A percentile compares a stretch with the other conserved stretches of the same genome.
phyloP scores from a whole-genome alignment of 2,329 filamentous ascomycete species.

The Aspergillus cejpii region DNA sequence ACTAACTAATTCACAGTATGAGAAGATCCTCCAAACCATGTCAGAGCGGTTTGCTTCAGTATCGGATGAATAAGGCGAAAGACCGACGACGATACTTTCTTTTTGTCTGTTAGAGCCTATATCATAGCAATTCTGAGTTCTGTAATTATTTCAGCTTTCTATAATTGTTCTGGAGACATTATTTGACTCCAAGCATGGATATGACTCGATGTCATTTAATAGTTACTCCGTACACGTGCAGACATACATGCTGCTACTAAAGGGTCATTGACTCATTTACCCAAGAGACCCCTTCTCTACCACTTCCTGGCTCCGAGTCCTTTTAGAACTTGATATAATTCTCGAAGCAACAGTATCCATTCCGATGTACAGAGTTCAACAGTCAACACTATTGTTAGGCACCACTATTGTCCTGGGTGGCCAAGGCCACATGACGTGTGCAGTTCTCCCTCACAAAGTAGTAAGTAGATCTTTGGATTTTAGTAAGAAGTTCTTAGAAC shows the following conservation, averaged over 20 bases:
- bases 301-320: too few relatives aligned
- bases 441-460: not conserved
- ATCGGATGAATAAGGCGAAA: constrained; percentile 68
- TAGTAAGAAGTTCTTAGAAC: too few relatives aligned
- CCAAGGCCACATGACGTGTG: constrained; percentile 17
- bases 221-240: too few relatives aligned
- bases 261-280: too few relatives aligned
- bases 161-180: constrained; percentile 2
- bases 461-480: not conserved
- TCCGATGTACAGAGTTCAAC: too few relatives aligned
- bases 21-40: constrained; percentile 84
- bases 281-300: too few relatives aligned
- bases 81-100: constrained; percentile 13
- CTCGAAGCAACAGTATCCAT: too few relatives aligned
- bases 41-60: constrained; percentile 96
- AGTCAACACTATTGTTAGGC: constrained; percentile 8
- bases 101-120: constrained; percentile 20
- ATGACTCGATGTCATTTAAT: not conserved
- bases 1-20: constrained; percentile 61
- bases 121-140: constrained; percentile 31
- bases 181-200: not conserved
- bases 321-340: too few relatives aligned
- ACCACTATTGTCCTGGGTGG: constrained; percentile 13
- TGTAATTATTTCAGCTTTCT: constrained; percentile 29
- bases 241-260: too few relatives aligned